Evolutionary conservation across 352 stramenopile species (phyloP).

Genomic region (Phytophthora sp.): DNA sequence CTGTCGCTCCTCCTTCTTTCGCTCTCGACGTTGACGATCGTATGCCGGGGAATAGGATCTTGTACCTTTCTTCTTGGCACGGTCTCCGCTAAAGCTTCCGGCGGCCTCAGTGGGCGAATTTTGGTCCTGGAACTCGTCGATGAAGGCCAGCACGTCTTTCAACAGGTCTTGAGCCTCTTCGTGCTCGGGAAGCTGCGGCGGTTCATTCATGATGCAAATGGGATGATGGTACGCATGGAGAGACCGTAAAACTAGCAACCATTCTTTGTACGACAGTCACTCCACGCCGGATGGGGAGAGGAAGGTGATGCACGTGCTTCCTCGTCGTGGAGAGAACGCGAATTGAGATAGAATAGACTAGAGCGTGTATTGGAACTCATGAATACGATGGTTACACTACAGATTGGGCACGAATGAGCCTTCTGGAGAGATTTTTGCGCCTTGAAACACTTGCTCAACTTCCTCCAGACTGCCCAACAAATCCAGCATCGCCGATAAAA

Average conservation of each 20-base stretch:
- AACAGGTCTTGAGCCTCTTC: neutral
- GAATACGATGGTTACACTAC: too few species aligned
- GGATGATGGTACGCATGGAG: too few species aligned
- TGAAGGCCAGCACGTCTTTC: conserved; percentile 10
- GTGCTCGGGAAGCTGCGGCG: neutral
- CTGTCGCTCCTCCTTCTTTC: conserved; percentile 12
- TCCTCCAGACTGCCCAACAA: conserved; percentile 8
- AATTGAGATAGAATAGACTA: too few species aligned
- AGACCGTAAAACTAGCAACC: too few species aligned
- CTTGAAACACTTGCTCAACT: neutral
- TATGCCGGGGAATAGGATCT: conserved; percentile 3
- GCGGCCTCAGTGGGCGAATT: neutral
- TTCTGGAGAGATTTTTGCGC: neutral
- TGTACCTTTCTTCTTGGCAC: neutral
- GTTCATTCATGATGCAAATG: neutral
- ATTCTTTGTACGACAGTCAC: too few species aligned
- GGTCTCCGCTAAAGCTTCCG: neutral
- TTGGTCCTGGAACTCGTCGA: conserved; percentile 1
- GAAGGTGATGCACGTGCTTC: too few species aligned
- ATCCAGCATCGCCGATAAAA: neutral
- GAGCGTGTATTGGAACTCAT: too few species aligned
- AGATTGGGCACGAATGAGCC: neutral
- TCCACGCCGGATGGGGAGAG: too few species aligned
- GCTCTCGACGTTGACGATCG: conserved; percentile 5
- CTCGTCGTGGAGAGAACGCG: too few species aligned